Conservation (phyloP, 2,329 filamentous ascomycete genomes). For the Cordyceps cateniannulata region DNA sequence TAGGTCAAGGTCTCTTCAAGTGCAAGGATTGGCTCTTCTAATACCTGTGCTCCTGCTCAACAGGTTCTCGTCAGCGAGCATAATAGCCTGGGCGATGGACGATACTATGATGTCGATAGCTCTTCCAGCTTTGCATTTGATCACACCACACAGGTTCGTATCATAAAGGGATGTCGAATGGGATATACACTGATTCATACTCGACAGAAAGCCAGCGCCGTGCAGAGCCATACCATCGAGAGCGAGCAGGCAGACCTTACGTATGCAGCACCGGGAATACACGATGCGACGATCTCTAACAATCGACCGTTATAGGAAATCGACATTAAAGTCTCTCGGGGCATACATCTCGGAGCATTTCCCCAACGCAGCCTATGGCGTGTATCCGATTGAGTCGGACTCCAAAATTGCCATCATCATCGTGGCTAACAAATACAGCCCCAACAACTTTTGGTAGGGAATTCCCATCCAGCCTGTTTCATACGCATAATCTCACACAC, state of each 20-base stretch:
- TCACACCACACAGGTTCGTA: conserved; percentile 65
- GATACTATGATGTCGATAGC: conserved; percentile 88
- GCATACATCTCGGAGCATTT: conserved; percentile 85
- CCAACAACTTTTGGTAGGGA: conserved; percentile 87
- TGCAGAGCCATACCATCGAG: conserved; percentile 74
- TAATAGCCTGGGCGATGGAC: conserved; percentile 71
- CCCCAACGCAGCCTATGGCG: conserved; percentile 70
- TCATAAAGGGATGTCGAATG: too few relatives aligned
- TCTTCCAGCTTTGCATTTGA: conserved; percentile 86
- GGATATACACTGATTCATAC: conserved; percentile 14
- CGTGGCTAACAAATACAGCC: conserved; percentile 94
- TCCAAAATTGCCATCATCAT: conserved; percentile 72
- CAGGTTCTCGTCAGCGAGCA: conserved; percentile 80
- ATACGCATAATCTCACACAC: conserved; percentile 16
- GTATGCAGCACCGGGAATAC: conserved; percentile 44
- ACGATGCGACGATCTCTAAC: conserved; percentile 11
- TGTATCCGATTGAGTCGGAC: conserved; percentile 73
- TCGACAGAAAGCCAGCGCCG: conserved; percentile 68
- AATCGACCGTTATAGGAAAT: conserved; percentile 54
- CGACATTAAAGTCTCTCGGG: conserved; percentile 69
- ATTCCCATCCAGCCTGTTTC: not conserved
- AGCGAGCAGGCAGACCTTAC: conserved; percentile 71
- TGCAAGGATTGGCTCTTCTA: not conserved
- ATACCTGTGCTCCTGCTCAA: conserved; percentile 12
- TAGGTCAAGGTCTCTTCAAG: conserved; percentile 18